Base-by-base conservation (phyloP, 495 filamentous ascomycete genomes). In the Penicillium waksmanii region DNA sequence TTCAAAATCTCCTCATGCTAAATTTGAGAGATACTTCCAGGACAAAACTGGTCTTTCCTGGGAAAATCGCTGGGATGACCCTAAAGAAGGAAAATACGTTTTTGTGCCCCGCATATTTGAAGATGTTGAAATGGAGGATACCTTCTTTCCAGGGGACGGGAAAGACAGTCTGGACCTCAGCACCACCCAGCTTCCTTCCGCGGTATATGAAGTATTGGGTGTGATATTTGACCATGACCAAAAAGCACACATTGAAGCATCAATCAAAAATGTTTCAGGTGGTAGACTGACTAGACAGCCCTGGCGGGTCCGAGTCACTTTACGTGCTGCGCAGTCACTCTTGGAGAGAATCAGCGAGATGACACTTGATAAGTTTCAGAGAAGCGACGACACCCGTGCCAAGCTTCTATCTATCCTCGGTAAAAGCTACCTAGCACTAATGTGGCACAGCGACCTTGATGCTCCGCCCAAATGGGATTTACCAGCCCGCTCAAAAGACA, bases 21-120 rank as follows among this genome's bases (percentile, higher is more conserved):
- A 38, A 13, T 38, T 38, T 38, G 36, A n/a, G 10, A 9, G 19
- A 17, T 25, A 18, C 2, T 68, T 66, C 49, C 3, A 56, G n/a
- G 11, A n/a, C 1, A 11, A 3, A 1, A 61, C 54, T 12, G 49
- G 33, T 12, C 49, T 61, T n/a, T 6, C 0, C 2, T 68, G 66
- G 66, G 27, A 58, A 13, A 3, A 43, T 3, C 56, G 63, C 6
- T 12, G 58, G 42, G 17, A 21, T 6, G 7, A 31, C 10, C 56
- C 62, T 0, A 13, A 40, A 1, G 11, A 43, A 15, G 10, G 15
- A 6, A 53, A 42, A 19, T 53, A 27, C 33, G 21, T 60, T 13
- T 66, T 47, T 33, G 27, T 65, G 15, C 31, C 56, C 10, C 31
- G 19, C 7, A 19, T 33, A 9, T 47, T 48, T 5, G 18, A 46